Percentiles rank a stretch among this genome's conserved stretches.
Evolutionary conservation across 2,329 filamentous ascomycete species (phyloP).

Genomic region (Pestalotiopsis sp.): DNA sequence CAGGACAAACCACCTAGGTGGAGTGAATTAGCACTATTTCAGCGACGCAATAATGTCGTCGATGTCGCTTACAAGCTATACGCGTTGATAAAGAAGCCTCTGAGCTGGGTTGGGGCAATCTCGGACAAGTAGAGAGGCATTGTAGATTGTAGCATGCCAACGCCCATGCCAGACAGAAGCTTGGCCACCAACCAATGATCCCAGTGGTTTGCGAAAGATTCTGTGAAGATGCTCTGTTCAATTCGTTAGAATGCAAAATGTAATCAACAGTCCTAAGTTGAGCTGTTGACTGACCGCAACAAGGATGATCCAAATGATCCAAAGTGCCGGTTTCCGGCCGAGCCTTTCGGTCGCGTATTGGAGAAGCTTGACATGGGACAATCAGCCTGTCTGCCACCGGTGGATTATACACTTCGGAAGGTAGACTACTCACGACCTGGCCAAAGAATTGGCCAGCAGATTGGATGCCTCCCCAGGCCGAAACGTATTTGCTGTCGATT

Average conservation of each 20-base stretch:
- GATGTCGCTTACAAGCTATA: conserved; percentile 5
- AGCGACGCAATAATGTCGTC: neutral
- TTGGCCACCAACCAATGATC: conserved; percentile 8
- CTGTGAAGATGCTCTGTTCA: neutral
- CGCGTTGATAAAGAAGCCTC: conserved; percentile 8
- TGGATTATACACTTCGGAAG: neutral
- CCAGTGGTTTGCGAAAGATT: conserved; percentile 6
- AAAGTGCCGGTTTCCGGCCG: conserved; percentile 6
- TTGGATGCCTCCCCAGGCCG: conserved; percentile 6
- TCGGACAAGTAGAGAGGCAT: conserved; percentile 11
- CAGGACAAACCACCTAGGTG: conserved; percentile 1
- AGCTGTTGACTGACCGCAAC: neutral
- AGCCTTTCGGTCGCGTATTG: conserved; percentile 5
- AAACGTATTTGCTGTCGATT: neutral
- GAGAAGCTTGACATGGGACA: neutral
- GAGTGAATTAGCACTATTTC: neutral
- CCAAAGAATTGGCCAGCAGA: conserved; percentile 4
- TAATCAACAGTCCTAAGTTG: neutral
- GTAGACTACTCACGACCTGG: neutral
- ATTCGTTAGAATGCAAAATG: neutral
- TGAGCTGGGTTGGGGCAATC: conserved; percentile 4
- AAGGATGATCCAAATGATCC: conserved; percentile 9
- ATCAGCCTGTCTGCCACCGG: neutral
- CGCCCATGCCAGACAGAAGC: conserved; percentile 1
- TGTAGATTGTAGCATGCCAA: conserved; percentile 9